Evolutionary conservation across 768 basidiomycete genomes (phyloP), one percentile per base, ranked within the genome.

Genomic region (Boletus eberwhitei): DNA sequence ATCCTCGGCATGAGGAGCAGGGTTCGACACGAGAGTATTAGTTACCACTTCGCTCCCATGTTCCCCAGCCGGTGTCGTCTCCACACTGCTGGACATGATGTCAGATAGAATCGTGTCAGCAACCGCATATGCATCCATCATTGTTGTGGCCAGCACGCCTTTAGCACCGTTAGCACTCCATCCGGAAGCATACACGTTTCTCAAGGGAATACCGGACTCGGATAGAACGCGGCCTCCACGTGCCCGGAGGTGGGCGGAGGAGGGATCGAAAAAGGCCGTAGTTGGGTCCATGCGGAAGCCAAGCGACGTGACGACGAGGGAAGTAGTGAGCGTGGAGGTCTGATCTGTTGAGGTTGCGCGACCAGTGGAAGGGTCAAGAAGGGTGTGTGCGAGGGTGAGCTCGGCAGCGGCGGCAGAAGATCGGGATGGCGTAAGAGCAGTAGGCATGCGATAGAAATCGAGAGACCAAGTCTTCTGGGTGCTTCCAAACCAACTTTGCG

Each of bases 101-200:
- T 95, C 93, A 2, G 74, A 71, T 2, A 93, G 57, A 49, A 98
- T 81, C 0, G 79, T 74, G 37, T 88, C 84, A 2, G 90, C 87
- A 3, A 91, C 84, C 3, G 79, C 78, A 65, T 93, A 93, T 21
- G 95, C 90, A 66, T 97, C 81, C 71, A 92, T 84, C 93, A 99
- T 93, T 34, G 97, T 97, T 4, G 86, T 79, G 2, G 93, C 94
- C 42, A 98, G 77, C 13, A 98, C 94, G 11, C 95, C 95, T 49
- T 83, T 86, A 0, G 97, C 94, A 35, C 96, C 96, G 4, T 82
- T 85, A 2, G 92, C 87, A 2, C 92, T 87, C 97, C 97, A 99
- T 11, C 96, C 96, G 2, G 90, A 87, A 2, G 92, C 88, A 66
- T 97, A 99, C n/a, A 95, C 76, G 54, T 82, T 83, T 36, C 75